phyloP scores from a whole-genome alignment of 148 eudicot genomes.

The Spergularia bocconei region DNA sequence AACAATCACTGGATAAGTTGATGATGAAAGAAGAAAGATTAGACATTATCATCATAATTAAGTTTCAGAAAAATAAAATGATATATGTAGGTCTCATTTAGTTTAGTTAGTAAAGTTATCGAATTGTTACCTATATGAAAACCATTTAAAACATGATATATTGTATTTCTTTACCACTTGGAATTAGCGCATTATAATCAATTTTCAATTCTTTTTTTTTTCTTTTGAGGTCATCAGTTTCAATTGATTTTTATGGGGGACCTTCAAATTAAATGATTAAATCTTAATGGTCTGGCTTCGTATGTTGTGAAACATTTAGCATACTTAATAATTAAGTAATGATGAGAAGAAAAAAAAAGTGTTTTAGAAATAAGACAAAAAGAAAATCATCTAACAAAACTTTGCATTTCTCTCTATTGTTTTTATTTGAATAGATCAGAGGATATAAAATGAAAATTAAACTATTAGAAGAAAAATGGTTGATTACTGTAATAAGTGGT shows the following conservation, averaged over 20 bases:
- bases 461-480: conserved; percentile 24
- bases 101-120: too few species aligned
- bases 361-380: neutral
- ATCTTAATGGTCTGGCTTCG: too few species aligned
- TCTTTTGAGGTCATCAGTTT: neutral
- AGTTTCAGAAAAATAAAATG: too few species aligned
- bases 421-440: neutral
- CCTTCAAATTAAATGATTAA: too few species aligned
- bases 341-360: conserved; percentile 2
- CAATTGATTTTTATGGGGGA: too few species aligned
- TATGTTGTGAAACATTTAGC: neutral
- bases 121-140: too few species aligned
- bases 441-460: conserved; percentile 19
- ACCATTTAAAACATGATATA: too few species aligned
- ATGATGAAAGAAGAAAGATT: neutral
- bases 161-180: too few species aligned
- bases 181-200: too few species aligned
- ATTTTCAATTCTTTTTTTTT: neutral
- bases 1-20: neutral
- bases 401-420: neutral
- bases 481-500: conserved; percentile 13
- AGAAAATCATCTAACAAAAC: neutral
- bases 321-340: conserved; percentile 1
- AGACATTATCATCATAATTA: too few species aligned
- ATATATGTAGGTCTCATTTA: too few species aligned